Conservation (phyloP, 129 eudicot species). For the Flaveria linearis region DNA sequence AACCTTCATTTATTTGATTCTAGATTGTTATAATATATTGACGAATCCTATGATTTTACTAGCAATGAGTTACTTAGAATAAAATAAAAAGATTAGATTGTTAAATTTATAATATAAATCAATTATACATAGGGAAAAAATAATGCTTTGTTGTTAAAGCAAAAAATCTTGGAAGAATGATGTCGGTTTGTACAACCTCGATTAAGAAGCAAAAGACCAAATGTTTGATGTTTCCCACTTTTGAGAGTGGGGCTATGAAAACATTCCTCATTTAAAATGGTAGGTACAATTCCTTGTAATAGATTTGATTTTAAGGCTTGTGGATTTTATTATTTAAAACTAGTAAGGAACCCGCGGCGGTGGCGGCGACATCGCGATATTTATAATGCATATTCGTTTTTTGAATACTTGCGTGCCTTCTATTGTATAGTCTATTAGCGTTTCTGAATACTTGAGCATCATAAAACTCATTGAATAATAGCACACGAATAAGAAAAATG, state of each 20-base stretch:
- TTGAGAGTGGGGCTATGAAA: conserved; percentile 11
- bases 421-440: too few relatives aligned
- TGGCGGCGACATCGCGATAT: too few relatives aligned
- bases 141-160: conserved; percentile 27
- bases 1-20: too few relatives aligned
- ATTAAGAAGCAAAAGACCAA: conserved; percentile 22
- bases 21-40: too few relatives aligned
- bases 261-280: conserved; percentile 6
- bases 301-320: not conserved
- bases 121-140: not conserved
- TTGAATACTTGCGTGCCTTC: too few relatives aligned
- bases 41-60: too few relatives aligned
- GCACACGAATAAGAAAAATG: too few relatives aligned
- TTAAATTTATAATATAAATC: not conserved
- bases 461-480: too few relatives aligned
- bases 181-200: conserved; percentile 28
- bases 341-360: too few relatives aligned
- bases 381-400: too few relatives aligned
- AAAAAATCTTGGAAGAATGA: conserved; percentile 21
- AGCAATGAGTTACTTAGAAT: too few relatives aligned
- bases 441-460: too few relatives aligned
- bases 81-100: not conserved
- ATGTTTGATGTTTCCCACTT: conserved; percentile 18
- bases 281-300: conserved; percentile 8
- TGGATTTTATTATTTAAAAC: not conserved